These are phyloP conservation scores for Plasmodium malariae DNA, from an alignment of 169 alveolate species.

Conservation along the genomic window DNA sequence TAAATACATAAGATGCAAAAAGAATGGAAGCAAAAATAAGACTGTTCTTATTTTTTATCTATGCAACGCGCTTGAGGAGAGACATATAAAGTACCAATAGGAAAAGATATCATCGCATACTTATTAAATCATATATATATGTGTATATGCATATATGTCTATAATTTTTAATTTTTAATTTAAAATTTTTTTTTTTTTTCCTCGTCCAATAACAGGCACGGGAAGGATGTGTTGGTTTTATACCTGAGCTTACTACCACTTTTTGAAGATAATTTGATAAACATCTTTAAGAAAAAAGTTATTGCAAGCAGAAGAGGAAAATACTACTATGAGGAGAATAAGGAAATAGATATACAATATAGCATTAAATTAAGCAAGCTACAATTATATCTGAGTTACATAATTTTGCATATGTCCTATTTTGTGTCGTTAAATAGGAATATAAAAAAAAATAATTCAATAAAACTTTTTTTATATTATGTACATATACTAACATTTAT, in stretches of 20 bases:
- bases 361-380: not conserved
- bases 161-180: not conserved
- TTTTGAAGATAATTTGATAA: slow-evolving; percentile 5
- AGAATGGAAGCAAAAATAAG: slow-evolving; percentile 14
- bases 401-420: slow-evolving; percentile 49
- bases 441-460: not conserved
- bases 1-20: slow-evolving; percentile 7
- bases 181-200: not conserved
- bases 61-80: slow-evolving; percentile 53
- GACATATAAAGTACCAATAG: slow-evolving; percentile 22
- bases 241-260: slow-evolving; percentile 25
- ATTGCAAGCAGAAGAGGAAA: not conserved
- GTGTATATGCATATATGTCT: slow-evolving; percentile 2
- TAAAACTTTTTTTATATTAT: slow-evolving; percentile 9
- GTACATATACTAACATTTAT: slow-evolving; percentile 51
- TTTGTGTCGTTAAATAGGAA: slow-evolving; percentile 37
- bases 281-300: not conserved
- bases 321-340: not conserved
- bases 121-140: not conserved
- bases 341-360: not conserved
- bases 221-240: not conserved
- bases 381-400: slow-evolving; percentile 14
- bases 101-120: not conserved
- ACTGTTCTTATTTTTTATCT: slow-evolving; percentile 18
- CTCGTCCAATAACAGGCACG: not conserved